Conservation (phyloP, 2,329 filamentous ascomycete species). For the Talaromyces sp. region DNA sequence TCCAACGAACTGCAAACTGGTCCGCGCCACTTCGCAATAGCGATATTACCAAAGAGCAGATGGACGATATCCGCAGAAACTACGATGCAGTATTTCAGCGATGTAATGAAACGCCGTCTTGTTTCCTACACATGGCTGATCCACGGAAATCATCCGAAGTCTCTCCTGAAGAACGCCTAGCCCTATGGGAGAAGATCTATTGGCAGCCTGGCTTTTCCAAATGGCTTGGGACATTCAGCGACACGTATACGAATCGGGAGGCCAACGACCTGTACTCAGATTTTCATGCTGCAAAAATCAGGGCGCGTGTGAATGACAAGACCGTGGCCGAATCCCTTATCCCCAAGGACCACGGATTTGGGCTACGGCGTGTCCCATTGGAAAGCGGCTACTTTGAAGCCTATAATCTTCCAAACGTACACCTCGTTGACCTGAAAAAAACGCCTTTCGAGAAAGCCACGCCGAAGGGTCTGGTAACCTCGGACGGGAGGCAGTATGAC, state of each 20-base stretch:
- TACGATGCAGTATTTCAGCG: constrained; percentile 13
- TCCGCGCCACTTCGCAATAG: constrained; percentile 19
- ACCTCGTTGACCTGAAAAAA: constrained; percentile 34
- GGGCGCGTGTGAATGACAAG: constrained; percentile 25
- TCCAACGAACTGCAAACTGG: constrained; percentile 22
- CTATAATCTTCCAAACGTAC: constrained; percentile 39
- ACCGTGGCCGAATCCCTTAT: constrained; percentile 21
- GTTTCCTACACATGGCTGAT: background rate
- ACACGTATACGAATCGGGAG: constrained; percentile 29
- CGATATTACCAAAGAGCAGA: background rate
- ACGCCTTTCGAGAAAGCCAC: constrained; percentile 20
- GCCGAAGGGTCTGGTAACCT: constrained; percentile 32
- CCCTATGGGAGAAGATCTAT: constrained; percentile 9
- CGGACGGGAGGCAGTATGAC: constrained; percentile 32
- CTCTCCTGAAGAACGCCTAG: constrained; percentile 6
- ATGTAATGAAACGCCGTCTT: constrained; percentile 9
- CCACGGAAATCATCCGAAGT: background rate
- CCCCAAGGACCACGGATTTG: constrained; percentile 13
- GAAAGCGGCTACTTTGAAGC: constrained; percentile 19
- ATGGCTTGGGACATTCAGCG: constrained; percentile 33
- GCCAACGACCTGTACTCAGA: constrained; percentile 35
- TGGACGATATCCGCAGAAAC: constrained; percentile 4
- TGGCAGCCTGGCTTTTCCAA: constrained; percentile 28
- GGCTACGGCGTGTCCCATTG: constrained; percentile 16
- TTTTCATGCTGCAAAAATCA: constrained; percentile 33